These are phyloP conservation scores for Trifolium subterraneum DNA, from an alignment of 306 rosid species.

Conservation along the genomic window DNA sequence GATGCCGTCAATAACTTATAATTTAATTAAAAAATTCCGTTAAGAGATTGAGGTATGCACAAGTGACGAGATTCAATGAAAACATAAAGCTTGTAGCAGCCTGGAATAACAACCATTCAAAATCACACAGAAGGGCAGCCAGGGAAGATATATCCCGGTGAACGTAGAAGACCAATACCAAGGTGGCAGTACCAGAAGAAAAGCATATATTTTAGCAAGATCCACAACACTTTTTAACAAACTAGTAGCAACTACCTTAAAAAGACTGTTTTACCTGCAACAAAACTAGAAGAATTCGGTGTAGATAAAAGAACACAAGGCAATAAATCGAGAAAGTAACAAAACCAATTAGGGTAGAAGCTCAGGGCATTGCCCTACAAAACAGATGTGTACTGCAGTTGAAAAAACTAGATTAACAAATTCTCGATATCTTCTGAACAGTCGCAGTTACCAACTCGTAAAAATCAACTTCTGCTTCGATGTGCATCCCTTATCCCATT, in stretches of 20 bases:
- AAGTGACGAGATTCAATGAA: slow-evolving; percentile 66
- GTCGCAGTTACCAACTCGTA: slow-evolving; percentile 32
- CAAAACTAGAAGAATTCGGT: slow-evolving; percentile 54
- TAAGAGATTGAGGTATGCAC: slow-evolving; percentile 55
- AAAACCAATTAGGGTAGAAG: slow-evolving; percentile 73
- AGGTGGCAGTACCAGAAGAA: slow-evolving; percentile 79
- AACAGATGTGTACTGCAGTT: slow-evolving; percentile 61
- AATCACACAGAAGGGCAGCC: slow-evolving; percentile 70
- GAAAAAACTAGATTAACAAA: slow-evolving; percentile 66
- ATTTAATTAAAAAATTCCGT: slow-evolving; percentile 49
- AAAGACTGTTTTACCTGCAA: slow-evolving; percentile 47
- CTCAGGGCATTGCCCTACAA: slow-evolving; percentile 71
- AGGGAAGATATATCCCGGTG: slow-evolving; percentile 61
- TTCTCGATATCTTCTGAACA: slow-evolving; percentile 53
- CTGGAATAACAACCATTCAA: slow-evolving; percentile 72
- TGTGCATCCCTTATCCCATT: slow-evolving; percentile 77
- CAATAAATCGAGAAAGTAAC: slow-evolving; percentile 60
- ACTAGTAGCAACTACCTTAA: slow-evolving; percentile 43
- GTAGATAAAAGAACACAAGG: slow-evolving; percentile 49
- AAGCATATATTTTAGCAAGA: slow-evolving; percentile 69
- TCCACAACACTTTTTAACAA: slow-evolving; percentile 49
- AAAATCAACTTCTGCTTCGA: slow-evolving; percentile 75
- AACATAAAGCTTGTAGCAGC: slow-evolving; percentile 62
- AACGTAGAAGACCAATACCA: slow-evolving; percentile 69
- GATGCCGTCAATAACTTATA: slow-evolving; percentile 56